Evolutionary conservation across 2,329 filamentous ascomycete genomes (phyloP).

Genomic region (Leptographium radiaticola): DNA sequence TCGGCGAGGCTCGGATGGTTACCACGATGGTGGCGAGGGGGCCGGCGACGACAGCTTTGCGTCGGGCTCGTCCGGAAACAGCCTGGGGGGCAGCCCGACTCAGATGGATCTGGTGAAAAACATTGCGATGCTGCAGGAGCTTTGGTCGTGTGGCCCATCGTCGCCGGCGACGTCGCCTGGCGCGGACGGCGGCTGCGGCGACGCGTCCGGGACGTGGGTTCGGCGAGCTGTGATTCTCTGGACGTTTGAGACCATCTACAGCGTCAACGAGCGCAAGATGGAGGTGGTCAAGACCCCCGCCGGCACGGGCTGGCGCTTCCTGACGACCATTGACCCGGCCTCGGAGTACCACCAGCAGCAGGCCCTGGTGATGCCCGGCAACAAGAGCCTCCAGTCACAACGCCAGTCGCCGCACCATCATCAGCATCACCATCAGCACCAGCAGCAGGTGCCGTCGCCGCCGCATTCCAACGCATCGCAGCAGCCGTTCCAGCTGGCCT

Average conservation of each 20-base stretch:
- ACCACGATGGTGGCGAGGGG: constrained; percentile 12
- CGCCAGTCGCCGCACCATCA: constrained; percentile 9
- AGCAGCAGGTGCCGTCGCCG: background rate
- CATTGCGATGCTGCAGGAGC: constrained; percentile 55
- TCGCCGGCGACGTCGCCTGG: background rate
- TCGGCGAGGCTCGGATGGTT: background rate
- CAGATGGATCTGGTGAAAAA: constrained; percentile 45
- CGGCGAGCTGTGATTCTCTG: constrained; percentile 49
- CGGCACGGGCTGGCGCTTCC: constrained; percentile 47
- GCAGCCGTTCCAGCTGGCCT: constrained; percentile 5
- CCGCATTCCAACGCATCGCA: background rate
- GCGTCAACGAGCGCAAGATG: constrained; percentile 26
- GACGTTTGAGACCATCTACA: constrained; percentile 44
- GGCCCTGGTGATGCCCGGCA: constrained; percentile 19
- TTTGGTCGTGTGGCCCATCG: constrained; percentile 41
- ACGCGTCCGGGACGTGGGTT: constrained; percentile 26
- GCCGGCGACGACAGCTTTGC: constrained; percentile 13
- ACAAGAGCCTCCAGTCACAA: constrained; percentile 33
- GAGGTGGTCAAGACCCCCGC: constrained; percentile 34
- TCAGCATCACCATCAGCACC: background rate
- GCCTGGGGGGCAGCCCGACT: constrained; percentile 19
- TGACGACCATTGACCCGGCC: constrained; percentile 46
- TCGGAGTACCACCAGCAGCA: constrained; percentile 44
- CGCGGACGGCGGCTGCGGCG: constrained; percentile 5
- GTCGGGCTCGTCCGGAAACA: constrained; percentile 12